Evolutionary conservation across 1,284 basidiomycete genomes (phyloP), one percentile per base, ranked within the genome.

Genomic region (Kalmanozyma brasiliensis): DNA sequence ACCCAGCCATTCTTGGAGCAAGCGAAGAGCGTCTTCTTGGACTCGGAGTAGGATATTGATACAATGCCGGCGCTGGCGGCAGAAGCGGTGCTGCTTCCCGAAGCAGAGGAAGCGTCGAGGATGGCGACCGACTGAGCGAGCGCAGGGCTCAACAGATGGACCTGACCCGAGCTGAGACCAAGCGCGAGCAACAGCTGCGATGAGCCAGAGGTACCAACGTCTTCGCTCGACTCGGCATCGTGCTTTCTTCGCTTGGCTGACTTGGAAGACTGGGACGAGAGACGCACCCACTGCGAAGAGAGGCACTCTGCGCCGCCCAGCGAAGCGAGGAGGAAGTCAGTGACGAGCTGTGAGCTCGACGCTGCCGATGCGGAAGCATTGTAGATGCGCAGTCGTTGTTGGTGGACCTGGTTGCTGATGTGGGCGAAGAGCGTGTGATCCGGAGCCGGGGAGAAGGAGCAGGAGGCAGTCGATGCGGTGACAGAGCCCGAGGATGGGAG

Each of bases 321-420:
- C 19, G 66, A 69, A 1, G 61, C 63, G 13, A 80, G 61, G 22
- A 78, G 59, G 37, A 72, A 78, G 56, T 80, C 85, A 32, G 88
- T 87, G 29, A 89, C 78, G 14, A 86, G 84, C 80, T 88, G 84
- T 73, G 90, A 88, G 10, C 87, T 86, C 23, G 87, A 82, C 20
- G 87, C 85, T 62, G 86, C 85, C 30, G 85, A 85, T 10, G 87
- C 85, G 14, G 84, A 73, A 4, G 87, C 86, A 78, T 88, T 86
- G 80, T 89, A 89, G 42, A 91, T 85, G 64, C 88, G 87, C 53
- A 91, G 82, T 36, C 89, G 86, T 77, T 90, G 89, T 78, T 90
- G 90, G 84, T 91, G 89, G 44, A 90, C 85, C 6, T 89, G 86
- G 19, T 90, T 85, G 26, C 88, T 88, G 42, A 90, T 81, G 61